These are phyloP conservation scores for Parsonsia alboflavescens DNA, from an alignment of 257 asterid genomes.

Conservation along the genomic window DNA sequence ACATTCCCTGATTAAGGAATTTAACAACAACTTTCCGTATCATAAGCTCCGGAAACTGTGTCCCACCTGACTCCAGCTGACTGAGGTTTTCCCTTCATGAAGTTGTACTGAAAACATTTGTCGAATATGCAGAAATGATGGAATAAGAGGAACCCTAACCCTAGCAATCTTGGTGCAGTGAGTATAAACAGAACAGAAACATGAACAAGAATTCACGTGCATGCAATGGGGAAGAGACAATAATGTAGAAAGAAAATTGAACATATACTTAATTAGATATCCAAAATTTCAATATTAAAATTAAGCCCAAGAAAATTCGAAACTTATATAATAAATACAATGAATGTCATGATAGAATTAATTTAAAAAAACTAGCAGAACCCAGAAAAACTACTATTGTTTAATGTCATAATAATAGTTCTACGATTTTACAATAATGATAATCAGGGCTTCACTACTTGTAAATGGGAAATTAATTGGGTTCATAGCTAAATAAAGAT, in stretches of 20 bases:
- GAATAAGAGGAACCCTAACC: conserved; percentile 43
- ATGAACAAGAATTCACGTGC: background rate
- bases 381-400: background rate
- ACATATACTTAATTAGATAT: conserved; percentile 7
- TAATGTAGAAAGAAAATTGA: background rate
- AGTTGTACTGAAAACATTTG: background rate
- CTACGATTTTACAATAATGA: too few species aligned
- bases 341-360: background rate
- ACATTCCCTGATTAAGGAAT: background rate
- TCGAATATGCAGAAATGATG: background rate
- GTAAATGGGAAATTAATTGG: conserved; percentile 15
- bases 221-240: too few species aligned
- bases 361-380: background rate
- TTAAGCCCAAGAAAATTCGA: background rate
- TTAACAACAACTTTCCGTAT: background rate
- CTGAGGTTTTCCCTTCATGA: background rate
- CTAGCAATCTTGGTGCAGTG: conserved; percentile 16
- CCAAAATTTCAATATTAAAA: conserved; percentile 7
- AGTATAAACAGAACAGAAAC: background rate
- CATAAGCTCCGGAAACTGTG: background rate
- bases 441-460: conserved; percentile 11
- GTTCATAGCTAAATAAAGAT: conserved; percentile 31
- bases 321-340: conserved; percentile 11
- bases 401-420: too few species aligned
- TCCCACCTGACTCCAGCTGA: background rate